Evolutionary conservation across 2,329 filamentous ascomycete genomes (phyloP).

Genomic region (Botrytis hyacinthi): DNA sequence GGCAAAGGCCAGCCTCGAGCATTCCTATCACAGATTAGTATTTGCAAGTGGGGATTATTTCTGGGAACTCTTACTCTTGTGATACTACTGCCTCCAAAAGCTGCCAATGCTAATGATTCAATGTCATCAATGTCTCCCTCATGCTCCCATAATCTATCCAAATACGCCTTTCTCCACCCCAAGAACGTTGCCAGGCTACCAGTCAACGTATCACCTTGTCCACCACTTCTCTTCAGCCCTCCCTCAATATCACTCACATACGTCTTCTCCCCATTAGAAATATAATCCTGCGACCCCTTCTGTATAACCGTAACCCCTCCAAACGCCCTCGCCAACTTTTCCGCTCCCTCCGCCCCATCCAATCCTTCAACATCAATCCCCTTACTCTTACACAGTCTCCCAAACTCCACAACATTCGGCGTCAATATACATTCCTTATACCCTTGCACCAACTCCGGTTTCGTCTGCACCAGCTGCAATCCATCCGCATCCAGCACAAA

Average conservation of each 20-base stretch:
- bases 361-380: constrained; percentile 57
- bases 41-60: constrained; percentile 18
- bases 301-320: constrained; percentile 89
- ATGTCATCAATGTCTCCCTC: constrained; percentile 49
- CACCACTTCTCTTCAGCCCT: constrained; percentile 85
- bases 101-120: constrained; percentile 72
- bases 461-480: constrained; percentile 70
- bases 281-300: constrained; percentile 79
- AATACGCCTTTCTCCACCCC: constrained; percentile 84
- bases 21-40: constrained; percentile 54
- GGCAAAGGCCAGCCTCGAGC: constrained; percentile 80
- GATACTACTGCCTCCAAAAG: constrained; percentile 81
- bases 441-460: constrained; percentile 74
- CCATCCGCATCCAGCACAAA: constrained; percentile 93
- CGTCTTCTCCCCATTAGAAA: constrained; percentile 77
- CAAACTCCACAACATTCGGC: constrained; percentile 93
- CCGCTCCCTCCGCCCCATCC: constrained; percentile 48
- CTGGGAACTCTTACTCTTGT: constrained; percentile 62
- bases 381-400: constrained; percentile 72
- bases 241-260: constrained; percentile 74
- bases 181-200: constrained; percentile 85
- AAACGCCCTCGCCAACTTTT: constrained; percentile 69
- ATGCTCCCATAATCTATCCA: constrained; percentile 76
- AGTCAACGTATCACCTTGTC: constrained; percentile 93
- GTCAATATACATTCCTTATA: constrained; percentile 86